Evolutionary conservation across 2,329 filamentous ascomycete species (phyloP), one percentile per base, ranked within the genome.

Genomic region (Claviceps quebecensis): DNA sequence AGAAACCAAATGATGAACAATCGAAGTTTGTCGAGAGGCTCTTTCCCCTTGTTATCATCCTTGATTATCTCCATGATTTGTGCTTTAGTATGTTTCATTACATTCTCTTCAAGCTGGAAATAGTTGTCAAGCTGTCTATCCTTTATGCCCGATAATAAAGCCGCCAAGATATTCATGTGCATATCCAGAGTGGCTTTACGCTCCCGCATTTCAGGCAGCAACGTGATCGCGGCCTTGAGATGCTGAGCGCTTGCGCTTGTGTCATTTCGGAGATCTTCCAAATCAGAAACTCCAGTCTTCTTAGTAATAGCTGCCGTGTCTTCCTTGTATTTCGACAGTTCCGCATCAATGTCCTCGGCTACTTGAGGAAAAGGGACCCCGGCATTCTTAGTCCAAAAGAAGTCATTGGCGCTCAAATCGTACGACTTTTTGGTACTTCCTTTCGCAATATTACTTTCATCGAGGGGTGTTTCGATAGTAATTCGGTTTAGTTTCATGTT

Each of bases 131-230:
- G 74, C 66, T 97, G 90, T 16, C 93, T 83, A 59, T 95, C 87
- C 65, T 97, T 96, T 67, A 97, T 95, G 1, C 89, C 90, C 0
- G 72, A 75, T 41, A 83, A 63, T 3, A 83, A 65, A 1, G 87
- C 87, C 1, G 90, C 91, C 3, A 94, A 76, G 53, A 97, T 95
- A 64, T 95, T 96, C 93, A 98, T 98, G 66, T 98, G 93, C 86
- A 96, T 97, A 64, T 96, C 93, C 5, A 98, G 77, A 19, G 84
- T 78, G n/a, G 84, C 83, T 65, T 98, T 98, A 53, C 93, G 83
- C 67, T 97, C 93, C 56, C 89, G 78, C 57, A 98, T 75, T 66
- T 97, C 91, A 0, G 93, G 94, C 14, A 98, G 74, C 22, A 95
- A 72, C 0, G 91, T 95, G 60, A 98, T 95, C 13, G 91, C 94